Conservation (phyloP, 306 rosid genomes). For the Macrotyloma uniflorum region DNA sequence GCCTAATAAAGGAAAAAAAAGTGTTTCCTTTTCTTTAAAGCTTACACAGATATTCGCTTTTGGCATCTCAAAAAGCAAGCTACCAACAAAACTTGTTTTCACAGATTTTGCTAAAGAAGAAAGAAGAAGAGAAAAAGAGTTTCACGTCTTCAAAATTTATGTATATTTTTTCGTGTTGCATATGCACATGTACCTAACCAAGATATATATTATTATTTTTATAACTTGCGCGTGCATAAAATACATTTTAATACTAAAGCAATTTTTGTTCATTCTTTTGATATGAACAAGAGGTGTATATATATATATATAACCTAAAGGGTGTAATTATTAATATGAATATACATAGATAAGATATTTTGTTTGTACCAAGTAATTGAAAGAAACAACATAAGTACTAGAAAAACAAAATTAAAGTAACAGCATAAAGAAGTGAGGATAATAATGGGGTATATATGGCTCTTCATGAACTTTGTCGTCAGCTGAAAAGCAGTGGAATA, state of each 20-base stretch:
- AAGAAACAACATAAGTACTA: not conserved
- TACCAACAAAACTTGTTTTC: not conserved
- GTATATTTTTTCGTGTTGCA: slow-evolving; percentile 3
- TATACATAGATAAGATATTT: not conserved
- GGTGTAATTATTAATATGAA: not conserved
- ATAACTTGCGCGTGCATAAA: slow-evolving; percentile 29
- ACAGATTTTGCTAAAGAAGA: not conserved
- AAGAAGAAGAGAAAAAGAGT: not conserved
- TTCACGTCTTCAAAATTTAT: not conserved
- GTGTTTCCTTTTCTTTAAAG: slow-evolving; percentile 9
- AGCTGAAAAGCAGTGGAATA: slow-evolving; percentile 6
- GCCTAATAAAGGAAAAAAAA: not conserved
- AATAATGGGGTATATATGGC: not conserved
- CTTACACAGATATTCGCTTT: slow-evolving; percentile 19
- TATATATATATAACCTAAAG: not conserved
- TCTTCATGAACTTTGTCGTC: slow-evolving; percentile 10
- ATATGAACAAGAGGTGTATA: slow-evolving; percentile 4
- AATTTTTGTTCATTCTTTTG: slow-evolving; percentile 28
- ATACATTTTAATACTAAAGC: slow-evolving; percentile 18
- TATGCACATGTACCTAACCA: slow-evolving; percentile 42
- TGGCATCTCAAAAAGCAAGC: slow-evolving; percentile 34
- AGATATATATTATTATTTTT: slow-evolving; percentile 3
- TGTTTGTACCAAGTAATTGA: slow-evolving; percentile 1
- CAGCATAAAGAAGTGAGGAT: not conserved
- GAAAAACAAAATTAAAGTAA: not conserved